Base-by-base conservation (phyloP, 2,329 filamentous ascomycete genomes). In the Didymellaceae sp. region DNA sequence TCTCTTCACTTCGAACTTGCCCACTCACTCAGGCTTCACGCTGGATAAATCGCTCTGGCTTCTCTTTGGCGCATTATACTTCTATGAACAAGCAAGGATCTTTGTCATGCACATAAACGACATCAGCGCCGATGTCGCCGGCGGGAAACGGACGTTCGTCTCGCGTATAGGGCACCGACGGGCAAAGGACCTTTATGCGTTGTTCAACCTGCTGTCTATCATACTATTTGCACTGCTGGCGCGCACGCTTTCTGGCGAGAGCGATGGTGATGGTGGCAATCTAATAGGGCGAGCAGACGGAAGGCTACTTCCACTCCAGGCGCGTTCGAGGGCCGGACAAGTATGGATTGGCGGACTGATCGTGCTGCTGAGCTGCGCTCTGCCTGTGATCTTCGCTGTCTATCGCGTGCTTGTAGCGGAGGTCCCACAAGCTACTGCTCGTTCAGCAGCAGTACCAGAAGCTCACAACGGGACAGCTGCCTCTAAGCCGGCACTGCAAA, bases 21-120 rank as follows among this genome's bases (percentile, higher is more conserved):
- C 42, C 11, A 45, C 42, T 37, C 18, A 32, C 24, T 45, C 32
- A 31, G 42, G 42, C 24, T 45, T 45, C 32, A 45, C 33, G 24
- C 32, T 45, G 42, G 42, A 38, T 24, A 45, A 31, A n/a, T 45
- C 42, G 24, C 42, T 45, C 42, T 45, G 24, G 42, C 33, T 45
- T 9, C 25, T 45, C 32, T 10, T 45, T 21, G 33, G 32, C 24
- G 42, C 42, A n/a, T 45, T 45, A 33, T 38, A 45, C 32, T 45
- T 45, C 33, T 37, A 37, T 24, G 42, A 38, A 31, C 42, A 45
- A 31, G 42, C 42, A 17, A 37, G 42, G 13, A 45, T 38, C 42
- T 30, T 45, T 33, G 42, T 45, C 33, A 45, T 45, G 42, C 42
- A 45, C 32, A 21, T 45, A 17, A 32, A 45, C 25, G 32, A 45